Evolutionary conservation across 192 early-diverging fungal species (phyloP).

Genomic region (Linnemannia exigua): DNA sequence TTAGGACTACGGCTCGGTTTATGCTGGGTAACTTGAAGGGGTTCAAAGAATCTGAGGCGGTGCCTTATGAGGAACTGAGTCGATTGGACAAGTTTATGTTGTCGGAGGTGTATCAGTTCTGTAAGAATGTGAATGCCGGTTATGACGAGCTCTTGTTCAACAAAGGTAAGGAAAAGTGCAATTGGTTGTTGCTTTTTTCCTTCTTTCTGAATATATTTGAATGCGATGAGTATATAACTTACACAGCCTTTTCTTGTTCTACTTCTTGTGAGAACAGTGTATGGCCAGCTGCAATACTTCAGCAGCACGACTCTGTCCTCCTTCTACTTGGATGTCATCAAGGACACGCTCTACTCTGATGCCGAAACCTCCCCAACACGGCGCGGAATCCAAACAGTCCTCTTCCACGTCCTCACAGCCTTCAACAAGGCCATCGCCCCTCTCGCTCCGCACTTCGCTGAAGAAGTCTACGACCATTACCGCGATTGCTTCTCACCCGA

Average conservation of each 20-base stretch:
- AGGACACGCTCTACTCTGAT: constrained; percentile 82
- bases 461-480: constrained; percentile 52
- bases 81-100: constrained; percentile 72
- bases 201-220: not conserved
- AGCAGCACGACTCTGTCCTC: constrained; percentile 76
- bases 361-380: constrained; percentile 53
- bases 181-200: not conserved
- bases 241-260: not conserved
- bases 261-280: constrained; percentile 47
- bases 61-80: constrained; percentile 65
- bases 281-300: constrained; percentile 73
- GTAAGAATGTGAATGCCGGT: constrained; percentile 61
- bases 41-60: constrained; percentile 57
- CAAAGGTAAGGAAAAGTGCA: constrained; percentile 56
- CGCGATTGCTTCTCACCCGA: constrained; percentile 18
- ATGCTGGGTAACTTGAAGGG: constrained; percentile 61
- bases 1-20: constrained; percentile 49
- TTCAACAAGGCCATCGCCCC: constrained; percentile 63
- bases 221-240: not conserved
- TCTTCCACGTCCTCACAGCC: constrained; percentile 73
- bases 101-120: constrained; percentile 75
- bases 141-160: constrained; percentile 75
- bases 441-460: constrained; percentile 43
- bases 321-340: constrained; percentile 85
- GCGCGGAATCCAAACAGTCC: constrained; percentile 73